Evolutionary conservation across 345 rosid genomes (phyloP), one percentile per base, ranked within the genome.

Genomic region (Lenwebbia sp.): DNA sequence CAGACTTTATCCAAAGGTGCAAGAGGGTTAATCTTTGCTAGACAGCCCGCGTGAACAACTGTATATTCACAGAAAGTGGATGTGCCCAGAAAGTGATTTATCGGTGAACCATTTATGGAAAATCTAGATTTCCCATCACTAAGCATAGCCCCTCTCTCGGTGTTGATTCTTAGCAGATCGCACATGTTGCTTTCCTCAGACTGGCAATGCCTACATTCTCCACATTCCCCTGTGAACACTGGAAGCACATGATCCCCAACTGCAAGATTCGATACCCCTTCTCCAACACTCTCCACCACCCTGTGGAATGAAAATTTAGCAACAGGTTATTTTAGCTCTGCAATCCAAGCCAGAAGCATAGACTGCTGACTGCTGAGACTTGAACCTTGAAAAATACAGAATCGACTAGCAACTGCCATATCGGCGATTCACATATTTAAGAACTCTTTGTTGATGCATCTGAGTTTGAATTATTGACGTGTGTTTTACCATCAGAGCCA

Each of bases 201-300:
- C 49, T 84, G 86, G 85, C 93, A 90, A 54, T 90, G 92, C 55
- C 86, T 49, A 74, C 92, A 92, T 8, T 90, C 87, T 50, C 86
- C 84, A 50, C 93, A 92, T 49, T 92, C 93, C 82, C 92, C 91
- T 19, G 91, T 89, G 87, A 92, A 92, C 56, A 92, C 90, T 2
- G 93, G 92, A 53, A 92, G 93, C 25, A 92, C 92, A 44, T 89
- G 90, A 83, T 92, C 93, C 14, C 93, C 91, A 0, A 88, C 88
- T 6, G 88, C 55, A 12, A 92, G 90, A 11, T 87, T 88, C 11
- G 83, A 49, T 83, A 92, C 93, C 28, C 92, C 93, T 52, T 87
- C 90, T 25, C 92, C 92, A 14, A 87, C 89, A 33, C 91, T 92
- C 84, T 92, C 90, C 57, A 90, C 92, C 81, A 92, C 82, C 83